These are phyloP conservation scores for Thelephora ganbajun DNA, from an alignment of 768 basidiomycete species.

Conservation along the genomic window DNA sequence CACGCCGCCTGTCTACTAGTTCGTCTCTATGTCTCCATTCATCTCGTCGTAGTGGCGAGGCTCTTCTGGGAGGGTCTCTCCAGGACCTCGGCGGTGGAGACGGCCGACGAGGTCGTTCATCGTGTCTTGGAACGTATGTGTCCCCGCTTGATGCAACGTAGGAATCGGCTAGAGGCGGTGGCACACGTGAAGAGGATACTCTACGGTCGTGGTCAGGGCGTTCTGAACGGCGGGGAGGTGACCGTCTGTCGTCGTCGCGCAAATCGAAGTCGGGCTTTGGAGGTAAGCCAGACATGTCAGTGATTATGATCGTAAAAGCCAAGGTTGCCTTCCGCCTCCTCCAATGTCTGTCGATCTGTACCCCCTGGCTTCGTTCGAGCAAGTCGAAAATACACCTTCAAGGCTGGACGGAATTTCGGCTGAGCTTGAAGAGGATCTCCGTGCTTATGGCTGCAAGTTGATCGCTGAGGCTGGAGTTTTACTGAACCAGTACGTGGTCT, in stretches of 20 bases:
- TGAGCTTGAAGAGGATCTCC: slow-evolving; percentile 76
- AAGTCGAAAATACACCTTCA: slow-evolving; percentile 74
- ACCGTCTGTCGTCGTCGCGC: slow-evolving; percentile 7
- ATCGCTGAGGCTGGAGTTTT: slow-evolving; percentile 92
- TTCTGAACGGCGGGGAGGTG: slow-evolving; percentile 4
- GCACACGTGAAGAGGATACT: neutral
- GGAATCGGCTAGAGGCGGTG: neutral
- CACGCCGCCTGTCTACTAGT: neutral
- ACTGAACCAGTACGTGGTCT: slow-evolving; percentile 61
- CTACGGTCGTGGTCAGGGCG: slow-evolving; percentile 7
- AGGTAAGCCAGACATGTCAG: slow-evolving; percentile 17
- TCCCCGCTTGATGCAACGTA: neutral
- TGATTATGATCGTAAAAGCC: neutral
- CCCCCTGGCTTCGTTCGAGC: slow-evolving; percentile 71
- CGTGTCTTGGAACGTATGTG: neutral
- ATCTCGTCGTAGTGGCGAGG: neutral
- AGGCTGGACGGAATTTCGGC: slow-evolving; percentile 65
- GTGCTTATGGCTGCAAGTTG: slow-evolving; percentile 85
- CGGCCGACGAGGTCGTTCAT: neutral
- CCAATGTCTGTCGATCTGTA: slow-evolving; percentile 29
- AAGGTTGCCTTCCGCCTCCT: neutral
- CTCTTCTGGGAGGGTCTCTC: neutral
- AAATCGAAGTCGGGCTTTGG: slow-evolving; percentile 19
- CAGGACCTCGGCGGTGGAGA: neutral
- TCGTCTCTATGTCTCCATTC: neutral